Evolutionary conservation across 2,329 filamentous ascomycete species (phyloP).

Genomic region (Nigrospora osmanthi): DNA sequence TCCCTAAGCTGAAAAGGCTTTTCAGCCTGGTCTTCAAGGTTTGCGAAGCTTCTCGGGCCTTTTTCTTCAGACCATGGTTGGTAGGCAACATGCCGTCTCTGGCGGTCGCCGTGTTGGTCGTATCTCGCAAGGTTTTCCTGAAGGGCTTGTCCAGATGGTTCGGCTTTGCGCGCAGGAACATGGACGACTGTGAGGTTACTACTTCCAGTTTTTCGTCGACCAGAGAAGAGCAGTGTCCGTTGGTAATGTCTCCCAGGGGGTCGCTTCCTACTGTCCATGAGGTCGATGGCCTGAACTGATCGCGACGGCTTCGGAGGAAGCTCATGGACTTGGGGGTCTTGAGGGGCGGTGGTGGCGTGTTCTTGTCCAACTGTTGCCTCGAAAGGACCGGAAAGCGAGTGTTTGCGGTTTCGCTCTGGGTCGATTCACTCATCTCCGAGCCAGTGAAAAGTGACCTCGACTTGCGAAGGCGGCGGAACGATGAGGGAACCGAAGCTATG

Average conservation of each 20-base stretch:
- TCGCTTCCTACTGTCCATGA: too few relatives aligned
- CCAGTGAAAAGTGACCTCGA: conserved; percentile 46
- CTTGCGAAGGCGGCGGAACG: conserved; percentile 42
- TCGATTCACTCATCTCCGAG: conserved; percentile 10
- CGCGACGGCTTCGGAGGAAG: conserved; percentile 31
- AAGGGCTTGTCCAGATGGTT: conserved; percentile 23
- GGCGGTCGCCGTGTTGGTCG: conserved; percentile 32
- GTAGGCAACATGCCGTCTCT: conserved; percentile 11
- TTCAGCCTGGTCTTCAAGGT: conserved; percentile 55
- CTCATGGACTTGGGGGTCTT: conserved; percentile 48
- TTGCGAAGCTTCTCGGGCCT: conserved; percentile 54
- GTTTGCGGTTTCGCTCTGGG: conserved; percentile 2
- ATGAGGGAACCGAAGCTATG: conserved; percentile 36
- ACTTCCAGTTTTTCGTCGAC: too few relatives aligned
- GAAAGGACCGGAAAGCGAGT: not conserved
- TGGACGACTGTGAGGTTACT: conserved; percentile 27
- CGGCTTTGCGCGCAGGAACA: conserved; percentile 32
- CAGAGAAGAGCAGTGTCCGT: too few relatives aligned
- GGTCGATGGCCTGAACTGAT: conserved; percentile 7
- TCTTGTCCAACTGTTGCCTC: conserved; percentile 14
- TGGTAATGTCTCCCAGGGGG: too few relatives aligned
- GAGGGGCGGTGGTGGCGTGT: conserved; percentile 20
- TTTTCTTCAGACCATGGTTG: conserved; percentile 34
- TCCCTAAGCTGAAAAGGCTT: conserved; percentile 41
- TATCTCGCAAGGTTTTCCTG: conserved; percentile 40